Conservation (phyloP, 148 eudicot species). For the Limonium bicolor region DNA sequence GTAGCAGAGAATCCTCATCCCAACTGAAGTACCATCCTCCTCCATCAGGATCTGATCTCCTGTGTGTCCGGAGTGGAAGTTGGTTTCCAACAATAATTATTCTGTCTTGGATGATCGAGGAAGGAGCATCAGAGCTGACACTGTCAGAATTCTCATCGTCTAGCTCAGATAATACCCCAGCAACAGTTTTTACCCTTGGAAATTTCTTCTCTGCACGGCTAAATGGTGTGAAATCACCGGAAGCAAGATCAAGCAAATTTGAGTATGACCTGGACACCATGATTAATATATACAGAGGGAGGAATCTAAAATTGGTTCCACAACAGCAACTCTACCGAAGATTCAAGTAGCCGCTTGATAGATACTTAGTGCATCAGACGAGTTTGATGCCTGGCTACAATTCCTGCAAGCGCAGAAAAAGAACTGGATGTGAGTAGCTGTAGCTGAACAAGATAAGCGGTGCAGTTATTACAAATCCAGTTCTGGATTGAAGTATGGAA, state of each 20-base stretch:
- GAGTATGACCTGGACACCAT: constrained; percentile 77
- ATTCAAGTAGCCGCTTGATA: too few relatives aligned
- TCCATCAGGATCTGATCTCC: constrained; percentile 22
- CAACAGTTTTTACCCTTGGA: constrained; percentile 51
- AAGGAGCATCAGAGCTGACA: constrained; percentile 54
- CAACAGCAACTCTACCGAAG: neutral
- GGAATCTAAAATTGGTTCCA: neutral
- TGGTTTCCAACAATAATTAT: constrained; percentile 80
- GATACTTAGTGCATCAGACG: too few relatives aligned
- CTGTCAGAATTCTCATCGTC: constrained; percentile 53
- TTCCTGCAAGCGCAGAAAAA: too few relatives aligned
- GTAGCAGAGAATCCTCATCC: constrained; percentile 83
- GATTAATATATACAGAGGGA: too few relatives aligned
- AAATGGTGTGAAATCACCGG: constrained; percentile 33
- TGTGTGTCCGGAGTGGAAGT: constrained; percentile 53
- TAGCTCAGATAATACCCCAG: constrained; percentile 52
- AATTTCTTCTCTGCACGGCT: constrained; percentile 40
- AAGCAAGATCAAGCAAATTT: constrained; percentile 59
- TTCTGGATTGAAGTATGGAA: too few relatives aligned
- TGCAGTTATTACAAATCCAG: too few relatives aligned
- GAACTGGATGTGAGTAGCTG: too few relatives aligned
- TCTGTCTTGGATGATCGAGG: constrained; percentile 47
- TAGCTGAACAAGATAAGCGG: too few relatives aligned
- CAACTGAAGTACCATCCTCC: constrained; percentile 65
- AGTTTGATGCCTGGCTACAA: too few relatives aligned